Evolutionary conservation across 2,329 filamentous ascomycete genomes (phyloP).

Genomic region (Sporothrix phasma): DNA sequence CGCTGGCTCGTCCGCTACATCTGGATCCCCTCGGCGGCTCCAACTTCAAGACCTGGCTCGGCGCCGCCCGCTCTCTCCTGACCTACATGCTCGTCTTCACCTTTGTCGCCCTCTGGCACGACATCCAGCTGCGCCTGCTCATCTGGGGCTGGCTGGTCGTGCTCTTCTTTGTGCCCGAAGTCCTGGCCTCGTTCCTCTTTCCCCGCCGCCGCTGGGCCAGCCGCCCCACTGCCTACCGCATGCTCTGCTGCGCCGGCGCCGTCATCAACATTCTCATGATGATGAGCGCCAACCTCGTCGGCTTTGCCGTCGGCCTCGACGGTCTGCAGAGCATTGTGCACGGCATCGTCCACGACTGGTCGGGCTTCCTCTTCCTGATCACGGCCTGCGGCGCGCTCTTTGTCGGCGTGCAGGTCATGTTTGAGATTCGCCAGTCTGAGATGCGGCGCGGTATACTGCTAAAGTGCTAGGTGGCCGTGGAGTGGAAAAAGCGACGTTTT

Average conservation of each 20-base stretch:
- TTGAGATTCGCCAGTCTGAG: conserved; percentile 83
- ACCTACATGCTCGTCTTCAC: conserved; percentile 86
- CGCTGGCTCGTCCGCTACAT: conserved; percentile 91
- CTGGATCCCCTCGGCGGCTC: conserved; percentile 77
- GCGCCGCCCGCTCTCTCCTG: conserved; percentile 48
- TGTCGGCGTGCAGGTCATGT: conserved; percentile 86
- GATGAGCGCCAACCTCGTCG: conserved; percentile 90
- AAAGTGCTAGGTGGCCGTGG: conserved; percentile 53
- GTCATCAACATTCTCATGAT: conserved; percentile 86
- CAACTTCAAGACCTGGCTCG: conserved; percentile 35
- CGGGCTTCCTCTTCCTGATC: conserved; percentile 59
- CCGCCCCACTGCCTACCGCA: conserved; percentile 61
- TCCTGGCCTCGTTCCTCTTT: conserved; percentile 61
- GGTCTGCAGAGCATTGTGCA: conserved; percentile 67
- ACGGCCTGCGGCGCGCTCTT: conserved; percentile 67
- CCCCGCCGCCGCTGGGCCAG: conserved; percentile 61
- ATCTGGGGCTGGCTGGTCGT: conserved; percentile 98
- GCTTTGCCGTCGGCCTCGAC: conserved; percentile 86
- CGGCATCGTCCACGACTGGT: conserved; percentile 66
- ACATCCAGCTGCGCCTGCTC: conserved; percentile 80
- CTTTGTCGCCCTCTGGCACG: conserved; percentile 96
- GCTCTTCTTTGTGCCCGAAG: conserved; percentile 85
- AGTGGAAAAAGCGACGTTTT: background rate
- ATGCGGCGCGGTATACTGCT: conserved; percentile 69
- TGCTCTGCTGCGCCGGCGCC: conserved; percentile 69